Evolutionary conservation across 768 basidiomycete species (phyloP), one percentile per base, ranked within the genome.

Genomic region (Strobilomyces confusus): DNA sequence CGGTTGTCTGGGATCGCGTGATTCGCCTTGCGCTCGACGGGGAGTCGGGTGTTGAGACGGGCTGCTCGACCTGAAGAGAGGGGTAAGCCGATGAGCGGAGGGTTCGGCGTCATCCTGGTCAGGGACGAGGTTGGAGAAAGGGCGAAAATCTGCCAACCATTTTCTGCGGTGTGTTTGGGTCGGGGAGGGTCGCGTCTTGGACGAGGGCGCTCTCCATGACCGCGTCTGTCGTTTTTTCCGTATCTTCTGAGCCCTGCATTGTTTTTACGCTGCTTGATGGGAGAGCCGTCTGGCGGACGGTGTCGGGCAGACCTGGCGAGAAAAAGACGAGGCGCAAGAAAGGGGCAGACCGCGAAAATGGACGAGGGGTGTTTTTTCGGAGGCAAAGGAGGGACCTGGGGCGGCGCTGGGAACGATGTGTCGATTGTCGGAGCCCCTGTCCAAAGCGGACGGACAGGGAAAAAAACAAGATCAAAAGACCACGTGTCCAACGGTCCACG

Each of bases 351-450:
- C 46, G 49, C 23, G 25, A 12, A 51, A 29, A 9, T 52, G 44
- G 51, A 58, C 49, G 9, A 62, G 51, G 23, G 56, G 52, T 9
- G 36, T 54, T 59, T 59, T 68, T 60, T 54, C 33, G 44, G 25
- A 43, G 22, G 17, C 36, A 54, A 61, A 52, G 19, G 54, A 55
- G 40, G 42, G 59, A 32, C 57, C n/a, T 45, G 22, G 44, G 51
- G 34, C 41, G 55, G 29, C 42, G 51, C 60, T 57, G 58, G 56
- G 54, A 62, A 52, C 48, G 62, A 61, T 66, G 63, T 49, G 67
- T 69, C 56, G 68, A 69, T 69, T 70, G 67, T 70, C 68, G 63
- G 66, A 69, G 67, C 67, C 67, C 67, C 67, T 69, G 67, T 69
- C 67, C 63, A 68, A 63, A 54, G 56, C 65, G 61, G 68, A 62